Evolutionary conservation across 169 alveolate species (phyloP).

Genomic region (Amoebophrya sp.): DNA sequence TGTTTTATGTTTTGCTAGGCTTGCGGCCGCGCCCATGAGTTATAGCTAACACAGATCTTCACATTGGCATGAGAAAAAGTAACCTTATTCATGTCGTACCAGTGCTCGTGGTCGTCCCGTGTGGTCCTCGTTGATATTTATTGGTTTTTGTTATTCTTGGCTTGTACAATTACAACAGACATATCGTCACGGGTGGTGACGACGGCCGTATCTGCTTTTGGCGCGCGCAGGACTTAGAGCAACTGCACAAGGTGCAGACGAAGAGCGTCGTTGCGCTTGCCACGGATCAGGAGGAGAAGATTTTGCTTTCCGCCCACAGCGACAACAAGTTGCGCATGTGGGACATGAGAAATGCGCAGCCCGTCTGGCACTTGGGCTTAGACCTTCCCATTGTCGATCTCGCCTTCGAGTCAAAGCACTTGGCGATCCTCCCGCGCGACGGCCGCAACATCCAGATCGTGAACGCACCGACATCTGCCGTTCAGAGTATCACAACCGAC

Average conservation of each 20-base stretch:
- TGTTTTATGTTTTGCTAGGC: too few species aligned
- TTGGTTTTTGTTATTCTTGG: too few species aligned
- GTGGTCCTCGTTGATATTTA: too few species aligned
- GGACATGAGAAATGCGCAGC: background rate
- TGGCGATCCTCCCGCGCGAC: background rate
- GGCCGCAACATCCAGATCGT: background rate
- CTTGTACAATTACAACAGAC: background rate
- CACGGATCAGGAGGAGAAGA: background rate
- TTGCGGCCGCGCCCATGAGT: too few species aligned
- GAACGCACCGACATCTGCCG: background rate
- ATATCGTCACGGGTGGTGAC: background rate
- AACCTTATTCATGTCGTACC: too few species aligned
- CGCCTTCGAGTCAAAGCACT: background rate
- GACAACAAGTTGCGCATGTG: background rate
- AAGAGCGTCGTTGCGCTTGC: background rate
- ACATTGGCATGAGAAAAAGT: too few species aligned
- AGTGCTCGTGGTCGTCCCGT: too few species aligned
- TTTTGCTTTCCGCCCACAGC: background rate
- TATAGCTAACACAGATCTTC: too few species aligned
- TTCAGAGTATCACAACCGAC: background rate
- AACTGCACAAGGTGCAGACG: background rate
- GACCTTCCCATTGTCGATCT: background rate
- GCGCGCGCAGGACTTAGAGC: background rate
- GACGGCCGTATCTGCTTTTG: background rate
- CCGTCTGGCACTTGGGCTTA: background rate